Evolutionary conservation across 345 rosid genomes (phyloP), one percentile per base, ranked within the genome.

Genomic region (Psidium guajava): DNA sequence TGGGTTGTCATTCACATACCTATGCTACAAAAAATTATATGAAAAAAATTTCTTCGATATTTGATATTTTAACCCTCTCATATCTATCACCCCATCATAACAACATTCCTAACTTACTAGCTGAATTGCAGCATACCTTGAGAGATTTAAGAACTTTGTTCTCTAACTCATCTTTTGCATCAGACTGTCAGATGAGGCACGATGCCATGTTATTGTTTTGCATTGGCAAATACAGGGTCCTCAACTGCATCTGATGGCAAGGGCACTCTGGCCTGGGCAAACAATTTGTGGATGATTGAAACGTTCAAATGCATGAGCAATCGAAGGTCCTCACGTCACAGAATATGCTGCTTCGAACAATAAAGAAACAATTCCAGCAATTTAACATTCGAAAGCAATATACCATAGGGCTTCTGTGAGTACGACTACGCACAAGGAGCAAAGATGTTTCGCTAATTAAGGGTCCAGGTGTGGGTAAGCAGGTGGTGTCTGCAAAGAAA

Each of bases 141-240:
- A 95, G 94, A 86, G 95, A 88, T 91, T 96, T 96, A 40, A 91
- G 54, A 53, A 52, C 86, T 91, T 93, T 94, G 52, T 92, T 91
- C 84, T 94, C 95, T 52, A 91, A 91, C 89, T 96, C 98, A 55
- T 96, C 98, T 90, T 94, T 97, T 87, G 98, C 99, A 82, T 98
- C 95, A 80, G 95, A 93, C 87, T 97, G 97, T 59, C 99, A n/a
- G 93, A 25, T 98, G 98, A 82, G 98, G 91, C 91, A 97, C 87
- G 90, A 97, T 97, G 57, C 99, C 99, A 82, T 96, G 98, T 90
- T 97, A 97, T 84, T 97, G 99, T 88, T 96, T 96, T 83, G 99
- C 99, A 86, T 96, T 97, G 56, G 96, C 99, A 92, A 95, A 97
- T 57, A 97, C 98, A 82, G 99, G 99, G 83, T 97, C 99, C 88